Percentiles rank a stretch among this genome's conserved stretches.
Conservation (phyloP, 2,329 filamentous ascomycete species). For the Colletotrichum camelliae region DNA sequence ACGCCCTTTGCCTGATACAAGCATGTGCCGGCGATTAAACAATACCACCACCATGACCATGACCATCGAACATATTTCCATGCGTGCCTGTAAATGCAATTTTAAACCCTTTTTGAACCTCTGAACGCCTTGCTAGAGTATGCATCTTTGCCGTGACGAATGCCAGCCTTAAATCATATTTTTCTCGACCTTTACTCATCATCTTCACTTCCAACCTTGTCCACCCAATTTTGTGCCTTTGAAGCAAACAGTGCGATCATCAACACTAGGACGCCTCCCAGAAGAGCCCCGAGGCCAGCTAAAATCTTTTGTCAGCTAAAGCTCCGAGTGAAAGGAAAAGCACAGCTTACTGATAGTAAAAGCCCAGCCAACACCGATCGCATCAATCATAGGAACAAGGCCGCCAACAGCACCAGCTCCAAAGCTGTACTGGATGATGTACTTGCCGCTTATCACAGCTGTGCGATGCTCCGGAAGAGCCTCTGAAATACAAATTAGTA, state of each 20-base stretch:
- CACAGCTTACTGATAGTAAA: slow-evolving; percentile 44
- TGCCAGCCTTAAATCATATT: neutral
- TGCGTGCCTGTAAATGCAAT: neutral
- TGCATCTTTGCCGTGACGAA: neutral
- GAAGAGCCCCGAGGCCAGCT: slow-evolving; percentile 6
- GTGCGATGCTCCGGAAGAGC: slow-evolving; percentile 18
- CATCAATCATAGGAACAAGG: slow-evolving; percentile 56
- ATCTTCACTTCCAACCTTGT: slow-evolving; percentile 5
- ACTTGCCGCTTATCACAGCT: slow-evolving; percentile 24
- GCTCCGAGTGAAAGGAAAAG: neutral
- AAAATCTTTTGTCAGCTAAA: neutral
- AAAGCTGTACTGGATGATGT: slow-evolving; percentile 23
- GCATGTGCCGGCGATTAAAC: neutral
- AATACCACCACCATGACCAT: neutral
- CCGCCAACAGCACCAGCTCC: slow-evolving; percentile 51
- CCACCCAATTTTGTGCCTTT: slow-evolving; percentile 6
- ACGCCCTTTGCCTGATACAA: neutral
- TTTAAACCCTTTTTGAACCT: neutral
- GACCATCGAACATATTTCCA: neutral
- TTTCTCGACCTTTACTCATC: neutral
- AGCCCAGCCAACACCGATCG: slow-evolving; percentile 56
- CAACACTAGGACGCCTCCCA: neutral
- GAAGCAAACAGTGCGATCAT: slow-evolving; percentile 13
- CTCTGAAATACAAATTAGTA: slow-evolving; percentile 2
- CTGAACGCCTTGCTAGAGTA: neutral